A percentile compares a stretch with the other conserved stretches of the same genome.
These are phyloP conservation scores for Cladosporium sp. DNA, from an alignment of 2,329 filamentous ascomycete species.

Conservation along the genomic window DNA sequence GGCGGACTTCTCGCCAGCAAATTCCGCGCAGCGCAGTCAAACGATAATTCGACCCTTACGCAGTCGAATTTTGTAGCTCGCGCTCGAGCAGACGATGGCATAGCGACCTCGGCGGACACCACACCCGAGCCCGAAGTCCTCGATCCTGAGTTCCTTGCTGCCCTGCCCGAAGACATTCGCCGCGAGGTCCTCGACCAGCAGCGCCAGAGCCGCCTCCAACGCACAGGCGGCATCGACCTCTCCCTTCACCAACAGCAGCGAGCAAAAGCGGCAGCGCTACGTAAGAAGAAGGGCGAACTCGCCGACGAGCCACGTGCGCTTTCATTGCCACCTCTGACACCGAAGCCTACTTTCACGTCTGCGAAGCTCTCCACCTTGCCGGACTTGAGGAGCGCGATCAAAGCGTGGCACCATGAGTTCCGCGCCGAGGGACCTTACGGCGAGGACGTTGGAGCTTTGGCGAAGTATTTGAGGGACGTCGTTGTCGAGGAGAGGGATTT, in stretches of 20 bases:
- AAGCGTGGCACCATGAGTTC: slow-evolving; percentile 72
- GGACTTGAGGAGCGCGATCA: slow-evolving; percentile 71
- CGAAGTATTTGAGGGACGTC: slow-evolving; percentile 67
- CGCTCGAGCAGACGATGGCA: slow-evolving; percentile 15
- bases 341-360: slow-evolving; percentile 59
- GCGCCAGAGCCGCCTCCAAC: slow-evolving; percentile 56
- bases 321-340: slow-evolving; percentile 46
- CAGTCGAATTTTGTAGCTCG: slow-evolving; percentile 68
- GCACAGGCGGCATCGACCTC: slow-evolving; percentile 37
- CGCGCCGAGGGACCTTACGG: slow-evolving; percentile 68
- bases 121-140: slow-evolving; percentile 46
- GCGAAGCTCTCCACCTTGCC: slow-evolving; percentile 50
- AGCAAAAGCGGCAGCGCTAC: slow-evolving; percentile 13
- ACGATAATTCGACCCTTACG: slow-evolving; percentile 57
- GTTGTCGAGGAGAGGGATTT: slow-evolving; percentile 72
- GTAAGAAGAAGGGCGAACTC: slow-evolving; percentile 19
- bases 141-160: slow-evolving; percentile 71
- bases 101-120: slow-evolving; percentile 26
- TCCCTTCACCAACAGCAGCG: slow-evolving; percentile 26
- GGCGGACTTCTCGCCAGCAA: slow-evolving; percentile 43
- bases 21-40: slow-evolving; percentile 40
- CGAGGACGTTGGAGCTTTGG: slow-evolving; percentile 72
- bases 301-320: slow-evolving; percentile 32
- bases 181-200: slow-evolving; percentile 75
- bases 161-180: slow-evolving; percentile 76